These are phyloP conservation scores for Hirschioporus abietinus DNA, from an alignment of 768 basidiomycete species.

Conservation along the genomic window DNA sequence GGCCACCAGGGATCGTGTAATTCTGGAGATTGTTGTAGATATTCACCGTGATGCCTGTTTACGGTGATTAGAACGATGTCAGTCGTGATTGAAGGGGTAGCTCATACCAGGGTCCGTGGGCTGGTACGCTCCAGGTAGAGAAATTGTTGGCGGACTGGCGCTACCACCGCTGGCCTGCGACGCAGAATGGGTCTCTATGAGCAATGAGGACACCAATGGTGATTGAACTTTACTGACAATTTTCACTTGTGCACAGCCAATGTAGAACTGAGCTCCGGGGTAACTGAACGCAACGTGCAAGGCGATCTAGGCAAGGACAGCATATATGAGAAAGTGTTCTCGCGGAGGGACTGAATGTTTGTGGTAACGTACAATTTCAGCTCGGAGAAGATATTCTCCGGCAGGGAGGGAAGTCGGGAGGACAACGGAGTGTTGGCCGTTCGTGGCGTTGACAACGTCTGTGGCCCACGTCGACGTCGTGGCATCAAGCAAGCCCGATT, in stretches of 20 bases:
- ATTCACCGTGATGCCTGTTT: slow-evolving; percentile 30
- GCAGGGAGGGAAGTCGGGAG: slow-evolving; percentile 43
- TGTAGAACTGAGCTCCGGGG: slow-evolving; percentile 47
- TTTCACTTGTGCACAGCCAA: slow-evolving; percentile 47
- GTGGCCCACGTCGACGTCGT: slow-evolving; percentile 40
- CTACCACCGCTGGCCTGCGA: slow-evolving; percentile 22
- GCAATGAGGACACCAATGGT: not conserved
- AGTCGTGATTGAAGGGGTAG: not conserved
- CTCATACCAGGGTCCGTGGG: slow-evolving; percentile 44
- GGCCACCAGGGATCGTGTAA: slow-evolving; percentile 34
- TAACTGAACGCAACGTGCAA: slow-evolving; percentile 37
- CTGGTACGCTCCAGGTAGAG: slow-evolving; percentile 44
- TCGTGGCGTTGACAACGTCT: slow-evolving; percentile 42
- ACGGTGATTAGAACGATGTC: not conserved
- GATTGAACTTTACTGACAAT: slow-evolving; percentile 30
- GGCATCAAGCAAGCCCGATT: slow-evolving; percentile 38
- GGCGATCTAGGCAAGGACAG: slow-evolving; percentile 27
- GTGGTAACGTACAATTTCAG: slow-evolving; percentile 36
- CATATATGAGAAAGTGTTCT: slow-evolving; percentile 1
- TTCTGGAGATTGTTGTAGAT: slow-evolving; percentile 53
- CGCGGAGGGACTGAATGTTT: not conserved
- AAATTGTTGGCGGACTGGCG: slow-evolving; percentile 42
- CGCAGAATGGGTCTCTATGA: not conserved
- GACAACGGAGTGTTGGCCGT: slow-evolving; percentile 38
- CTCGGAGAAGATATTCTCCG: slow-evolving; percentile 44